Percentiles rank a stretch among this genome's conserved stretches.
phyloP scores from a whole-genome alignment of 2,329 filamentous ascomycete species.

The Aspergillus arachidicola region DNA sequence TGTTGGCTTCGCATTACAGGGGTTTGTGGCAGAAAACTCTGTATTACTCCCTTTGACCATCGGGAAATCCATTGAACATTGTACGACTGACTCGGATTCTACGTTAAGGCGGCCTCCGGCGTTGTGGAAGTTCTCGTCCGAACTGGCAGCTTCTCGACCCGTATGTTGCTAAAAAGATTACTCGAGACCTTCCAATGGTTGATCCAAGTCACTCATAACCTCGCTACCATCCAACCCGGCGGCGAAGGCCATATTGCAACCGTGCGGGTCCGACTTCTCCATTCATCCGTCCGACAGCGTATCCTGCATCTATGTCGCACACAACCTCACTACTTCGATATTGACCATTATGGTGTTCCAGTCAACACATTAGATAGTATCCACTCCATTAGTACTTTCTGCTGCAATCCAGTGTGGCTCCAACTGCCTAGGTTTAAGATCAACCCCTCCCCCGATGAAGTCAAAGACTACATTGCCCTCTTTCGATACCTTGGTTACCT shows the following conservation, averaged over 20 bases:
- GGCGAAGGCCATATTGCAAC: constrained; percentile 66
- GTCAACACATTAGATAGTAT: constrained; percentile 75
- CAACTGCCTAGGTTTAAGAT: constrained; percentile 71
- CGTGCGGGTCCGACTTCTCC: constrained; percentile 67
- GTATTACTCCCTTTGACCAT: constrained; percentile 6
- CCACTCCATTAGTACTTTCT: constrained; percentile 70
- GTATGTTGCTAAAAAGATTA: constrained; percentile 64
- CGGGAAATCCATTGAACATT: neutral
- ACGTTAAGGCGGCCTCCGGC: constrained; percentile 59
- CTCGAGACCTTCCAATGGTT: constrained; percentile 75
- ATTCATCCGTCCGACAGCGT: constrained; percentile 65
- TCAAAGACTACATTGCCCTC: constrained; percentile 68
- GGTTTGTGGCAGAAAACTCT: constrained; percentile 25
- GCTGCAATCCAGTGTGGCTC: constrained; percentile 65
- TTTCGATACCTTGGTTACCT: constrained; percentile 74
- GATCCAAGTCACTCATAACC: constrained; percentile 65
- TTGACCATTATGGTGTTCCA: constrained; percentile 61
- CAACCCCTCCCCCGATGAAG: constrained; percentile 61
- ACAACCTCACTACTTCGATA: constrained; percentile 62
- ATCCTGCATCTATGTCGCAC: constrained; percentile 60
- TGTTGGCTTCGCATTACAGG: constrained; percentile 24
- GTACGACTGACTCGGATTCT: neutral
- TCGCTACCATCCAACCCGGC: constrained; percentile 66
- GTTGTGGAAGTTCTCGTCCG: constrained; percentile 72
- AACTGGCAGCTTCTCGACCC: constrained; percentile 71